phyloP scores from a whole-genome alignment of 805 yeast species.

The Ogataea wickerhamii region DNA sequence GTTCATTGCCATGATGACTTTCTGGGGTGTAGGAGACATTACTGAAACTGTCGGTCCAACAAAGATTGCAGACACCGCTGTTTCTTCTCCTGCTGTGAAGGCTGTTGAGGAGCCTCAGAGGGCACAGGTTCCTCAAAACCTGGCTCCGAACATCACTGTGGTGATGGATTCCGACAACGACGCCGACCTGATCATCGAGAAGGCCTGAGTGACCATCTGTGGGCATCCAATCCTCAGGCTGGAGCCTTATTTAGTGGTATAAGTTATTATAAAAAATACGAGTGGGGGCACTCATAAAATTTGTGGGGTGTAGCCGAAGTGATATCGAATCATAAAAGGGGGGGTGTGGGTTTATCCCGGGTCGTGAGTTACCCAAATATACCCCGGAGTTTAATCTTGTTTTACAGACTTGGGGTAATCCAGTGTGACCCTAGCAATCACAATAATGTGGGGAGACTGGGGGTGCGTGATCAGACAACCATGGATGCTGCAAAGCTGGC shows the following conservation, averaged over 20 bases:
- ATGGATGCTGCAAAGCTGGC: background rate
- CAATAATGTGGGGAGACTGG: constrained; percentile 3
- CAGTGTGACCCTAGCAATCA: background rate
- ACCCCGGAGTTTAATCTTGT: constrained; percentile 4
- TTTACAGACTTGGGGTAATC: constrained; percentile 1
- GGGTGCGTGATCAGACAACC: constrained; percentile 3
- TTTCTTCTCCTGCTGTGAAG: constrained; percentile 1
- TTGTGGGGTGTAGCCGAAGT: too few relatives aligned
- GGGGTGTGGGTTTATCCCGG: background rate
- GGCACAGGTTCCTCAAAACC: constrained; percentile 1
- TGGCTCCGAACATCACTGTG: constrained; percentile 27
- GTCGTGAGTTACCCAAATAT: too few relatives aligned
- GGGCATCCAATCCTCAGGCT: too few relatives aligned
- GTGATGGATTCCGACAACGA: constrained; percentile 30
- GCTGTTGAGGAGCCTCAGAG: constrained; percentile 3
- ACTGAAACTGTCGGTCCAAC: constrained; percentile 56
- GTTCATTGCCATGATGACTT: constrained; percentile 60
- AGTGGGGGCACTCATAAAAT: constrained; percentile 13
- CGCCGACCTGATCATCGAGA: constrained; percentile 32
- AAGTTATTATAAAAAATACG: too few relatives aligned
- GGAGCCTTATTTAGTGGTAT: background rate
- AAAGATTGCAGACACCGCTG: constrained; percentile 10
- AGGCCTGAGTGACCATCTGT: constrained; percentile 19
- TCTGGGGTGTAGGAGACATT: constrained; percentile 57
- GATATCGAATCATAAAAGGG: too few relatives aligned